Conservation (phyloP, 805 yeast species). For the Brettanomyces anomalus region DNA sequence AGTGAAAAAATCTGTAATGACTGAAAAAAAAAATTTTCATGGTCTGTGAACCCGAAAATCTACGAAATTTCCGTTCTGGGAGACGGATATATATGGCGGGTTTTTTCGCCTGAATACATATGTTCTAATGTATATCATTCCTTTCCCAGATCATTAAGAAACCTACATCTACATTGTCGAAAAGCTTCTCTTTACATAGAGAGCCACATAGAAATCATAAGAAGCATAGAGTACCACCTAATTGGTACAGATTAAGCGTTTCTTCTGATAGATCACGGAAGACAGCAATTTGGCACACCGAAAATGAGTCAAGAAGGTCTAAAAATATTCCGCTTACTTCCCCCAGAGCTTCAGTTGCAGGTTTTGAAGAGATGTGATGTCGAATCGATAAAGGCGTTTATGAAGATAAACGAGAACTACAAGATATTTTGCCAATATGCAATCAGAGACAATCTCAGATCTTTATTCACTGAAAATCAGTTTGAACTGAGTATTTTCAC, state of each 20-base stretch:
- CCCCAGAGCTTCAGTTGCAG: constrained; percentile 17
- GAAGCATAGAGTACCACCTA: no score
- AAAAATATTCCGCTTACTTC: constrained; percentile 5
- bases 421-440: constrained; percentile 6
- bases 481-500: constrained; percentile 18
- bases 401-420: constrained; percentile 5
- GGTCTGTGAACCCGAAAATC: neutral
- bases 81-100: neutral
- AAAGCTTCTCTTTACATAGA: no score
- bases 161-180: no score
- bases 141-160: no score
- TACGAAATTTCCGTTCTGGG: neutral
- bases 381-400: constrained; percentile 6
- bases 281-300: no score
- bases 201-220: no score
- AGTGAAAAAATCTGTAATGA: no score
- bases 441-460: constrained; percentile 3
- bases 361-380: constrained; percentile 10
- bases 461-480: constrained; percentile 1
- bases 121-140: neutral
- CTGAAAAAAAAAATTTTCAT: neutral
- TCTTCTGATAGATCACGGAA: no score
- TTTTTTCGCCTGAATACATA: neutral
- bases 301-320: no score
- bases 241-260: no score